Evolutionary conservation across 805 yeast genomes (phyloP).

Genomic region (Lachancea thermotolerans): DNA sequence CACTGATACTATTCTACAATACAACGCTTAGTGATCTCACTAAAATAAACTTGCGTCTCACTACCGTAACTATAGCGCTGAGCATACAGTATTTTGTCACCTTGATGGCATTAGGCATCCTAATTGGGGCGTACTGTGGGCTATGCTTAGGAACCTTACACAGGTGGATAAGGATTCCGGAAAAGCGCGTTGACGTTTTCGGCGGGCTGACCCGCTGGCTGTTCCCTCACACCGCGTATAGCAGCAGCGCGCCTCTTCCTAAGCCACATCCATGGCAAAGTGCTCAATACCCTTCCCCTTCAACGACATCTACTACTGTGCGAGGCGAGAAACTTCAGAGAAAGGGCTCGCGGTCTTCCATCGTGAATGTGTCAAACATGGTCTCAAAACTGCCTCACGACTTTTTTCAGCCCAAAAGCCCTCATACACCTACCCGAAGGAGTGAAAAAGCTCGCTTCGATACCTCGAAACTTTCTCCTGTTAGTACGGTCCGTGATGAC

Average conservation of each 20-base stretch:
- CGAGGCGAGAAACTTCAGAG: background rate
- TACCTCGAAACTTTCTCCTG: constrained; percentile 8
- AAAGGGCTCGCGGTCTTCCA: constrained; percentile 13
- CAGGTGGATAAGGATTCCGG: constrained; percentile 18
- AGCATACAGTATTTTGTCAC: constrained; percentile 25
- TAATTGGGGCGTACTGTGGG: constrained; percentile 20
- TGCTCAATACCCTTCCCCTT: background rate
- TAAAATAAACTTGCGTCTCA: constrained; percentile 11
- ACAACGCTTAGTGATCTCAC: constrained; percentile 18
- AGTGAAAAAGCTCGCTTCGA: background rate
- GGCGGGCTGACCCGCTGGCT: background rate
- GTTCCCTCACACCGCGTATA: background rate
- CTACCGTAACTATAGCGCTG: constrained; percentile 11
- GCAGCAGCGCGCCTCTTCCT: background rate
- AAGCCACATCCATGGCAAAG: background rate
- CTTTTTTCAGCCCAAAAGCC: constrained; percentile 18
- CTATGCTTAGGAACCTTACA: constrained; percentile 18
- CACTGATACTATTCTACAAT: constrained; percentile 19
- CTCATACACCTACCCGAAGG: background rate
- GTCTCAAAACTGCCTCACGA: constrained; percentile 24
- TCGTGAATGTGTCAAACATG: constrained; percentile 15
- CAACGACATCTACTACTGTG: background rate
- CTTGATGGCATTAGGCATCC: constrained; percentile 15
- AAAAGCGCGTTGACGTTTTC: constrained; percentile 14
- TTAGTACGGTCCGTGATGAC: constrained; percentile 10